Evolutionary conservation across 2,329 filamentous ascomycete genomes (phyloP).

Genomic region (Fusarium sp.): DNA sequence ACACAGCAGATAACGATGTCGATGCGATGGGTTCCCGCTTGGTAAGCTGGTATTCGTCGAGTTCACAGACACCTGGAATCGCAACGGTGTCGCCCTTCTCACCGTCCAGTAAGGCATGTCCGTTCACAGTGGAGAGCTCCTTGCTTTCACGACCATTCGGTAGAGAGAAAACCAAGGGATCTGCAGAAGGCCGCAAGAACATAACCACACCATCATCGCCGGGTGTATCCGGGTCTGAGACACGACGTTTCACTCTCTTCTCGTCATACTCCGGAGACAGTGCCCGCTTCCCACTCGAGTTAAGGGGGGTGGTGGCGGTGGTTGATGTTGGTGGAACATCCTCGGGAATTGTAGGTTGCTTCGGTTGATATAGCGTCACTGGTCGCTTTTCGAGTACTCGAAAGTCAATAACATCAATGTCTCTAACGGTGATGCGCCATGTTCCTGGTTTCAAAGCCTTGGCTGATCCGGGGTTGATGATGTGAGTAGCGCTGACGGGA

Average conservation of each 20-base stretch:
- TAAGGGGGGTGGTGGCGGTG: constrained; percentile 49
- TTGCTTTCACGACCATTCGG: constrained; percentile 60
- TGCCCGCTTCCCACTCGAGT: constrained; percentile 64
- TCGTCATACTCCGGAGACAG: constrained; percentile 59
- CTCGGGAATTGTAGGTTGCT: constrained; percentile 44
- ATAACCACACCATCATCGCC: constrained; percentile 64
- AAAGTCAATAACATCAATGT: constrained; percentile 66
- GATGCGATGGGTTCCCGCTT: constrained; percentile 68
- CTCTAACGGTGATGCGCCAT: constrained; percentile 65
- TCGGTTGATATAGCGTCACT: constrained; percentile 53
- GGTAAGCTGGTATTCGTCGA: constrained; percentile 65
- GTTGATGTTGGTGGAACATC: constrained; percentile 47
- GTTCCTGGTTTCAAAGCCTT: constrained; percentile 65
- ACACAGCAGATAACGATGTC: constrained; percentile 66
- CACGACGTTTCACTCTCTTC: constrained; percentile 58
- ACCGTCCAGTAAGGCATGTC: constrained; percentile 64
- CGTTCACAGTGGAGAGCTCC: constrained; percentile 58
- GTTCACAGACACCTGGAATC: constrained; percentile 62
- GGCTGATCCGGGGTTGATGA: constrained; percentile 57
- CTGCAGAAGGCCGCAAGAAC: constrained; percentile 62
- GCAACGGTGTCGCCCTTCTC: constrained; percentile 61
- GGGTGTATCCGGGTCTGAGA: constrained; percentile 46
- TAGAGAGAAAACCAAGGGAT: constrained; percentile 64
- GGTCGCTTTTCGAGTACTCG: constrained; percentile 67
- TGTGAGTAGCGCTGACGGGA: constrained; percentile 56